Percentiles rank a stretch among this genome's conserved stretches.
These are phyloP conservation scores for Mallotus nudiflorus DNA, from an alignment of 345 rosid genomes.

Conservation along the genomic window DNA sequence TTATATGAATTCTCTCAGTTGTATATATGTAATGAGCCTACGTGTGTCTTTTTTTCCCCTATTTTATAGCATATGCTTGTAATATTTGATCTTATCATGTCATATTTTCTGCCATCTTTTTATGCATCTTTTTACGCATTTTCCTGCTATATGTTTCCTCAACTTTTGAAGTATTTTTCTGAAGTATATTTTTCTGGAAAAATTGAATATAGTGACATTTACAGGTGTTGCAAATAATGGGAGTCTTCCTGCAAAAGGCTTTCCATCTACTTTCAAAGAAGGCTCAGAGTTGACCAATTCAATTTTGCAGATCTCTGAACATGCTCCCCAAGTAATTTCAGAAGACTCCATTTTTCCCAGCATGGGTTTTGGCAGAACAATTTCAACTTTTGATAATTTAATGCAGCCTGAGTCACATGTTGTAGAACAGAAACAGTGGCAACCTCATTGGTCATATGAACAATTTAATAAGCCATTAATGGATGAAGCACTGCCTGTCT, in stretches of 20 bases:
- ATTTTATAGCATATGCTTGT: neutral
- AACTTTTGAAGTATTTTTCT: neutral
- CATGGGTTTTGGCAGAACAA: neutral
- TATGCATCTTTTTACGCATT: neutral
- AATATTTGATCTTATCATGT: neutral
- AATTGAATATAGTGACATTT: neutral
- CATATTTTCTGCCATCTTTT: neutral
- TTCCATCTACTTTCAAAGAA: conserved; percentile 3
- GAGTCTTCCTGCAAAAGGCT: neutral
- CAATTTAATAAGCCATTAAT: conserved; percentile 9
- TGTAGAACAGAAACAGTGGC: conserved; percentile 14
- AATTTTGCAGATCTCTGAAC: conserved; percentile 14
- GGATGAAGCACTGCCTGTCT: conserved; percentile 5
- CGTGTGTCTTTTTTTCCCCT: neutral
- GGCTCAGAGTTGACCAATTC: conserved; percentile 7
- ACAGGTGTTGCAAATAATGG: conserved; percentile 9
- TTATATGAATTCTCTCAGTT: neutral
- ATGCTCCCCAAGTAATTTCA: conserved; percentile 5
- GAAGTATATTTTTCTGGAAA: conserved; percentile 3
- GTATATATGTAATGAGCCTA: neutral
- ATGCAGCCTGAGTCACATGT: conserved; percentile 11
- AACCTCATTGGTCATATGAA: conserved; percentile 17
- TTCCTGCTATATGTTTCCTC: neutral
- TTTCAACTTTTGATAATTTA: conserved; percentile 10
- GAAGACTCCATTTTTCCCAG: conserved; percentile 15